Conservation (phyloP, 31 red algal genomes). For the Bonnemaisonia californica region DNA sequence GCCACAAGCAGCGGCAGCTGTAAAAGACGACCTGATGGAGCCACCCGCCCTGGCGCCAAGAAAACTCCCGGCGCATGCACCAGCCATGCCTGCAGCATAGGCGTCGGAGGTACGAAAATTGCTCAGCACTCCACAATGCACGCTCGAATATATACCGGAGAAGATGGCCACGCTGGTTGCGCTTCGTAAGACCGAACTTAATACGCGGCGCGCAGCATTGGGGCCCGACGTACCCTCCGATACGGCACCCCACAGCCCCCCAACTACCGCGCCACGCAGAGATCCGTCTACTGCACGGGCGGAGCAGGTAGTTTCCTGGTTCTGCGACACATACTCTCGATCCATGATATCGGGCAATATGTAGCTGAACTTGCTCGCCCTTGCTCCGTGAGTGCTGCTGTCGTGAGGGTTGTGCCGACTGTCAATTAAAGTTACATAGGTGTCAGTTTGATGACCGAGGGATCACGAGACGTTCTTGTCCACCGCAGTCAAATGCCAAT, state of each 20-base stretch:
- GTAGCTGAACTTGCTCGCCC: too few relatives aligned
- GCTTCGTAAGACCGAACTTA: background rate
- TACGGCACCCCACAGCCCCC: slow-evolving; percentile 30
- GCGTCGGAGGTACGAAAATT: background rate
- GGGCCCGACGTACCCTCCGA: background rate
- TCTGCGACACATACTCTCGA: background rate
- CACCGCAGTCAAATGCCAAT: too few relatives aligned
- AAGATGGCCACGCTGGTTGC: slow-evolving; percentile 34
- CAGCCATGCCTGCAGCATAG: slow-evolving; percentile 26
- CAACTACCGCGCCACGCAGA: slow-evolving; percentile 31
- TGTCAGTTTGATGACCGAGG: too few relatives aligned
- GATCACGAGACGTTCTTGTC: too few relatives aligned
- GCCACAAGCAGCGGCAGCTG: background rate
- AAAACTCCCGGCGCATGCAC: slow-evolving; percentile 35
- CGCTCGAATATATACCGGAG: slow-evolving; percentile 20
- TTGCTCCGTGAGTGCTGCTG: too few relatives aligned
- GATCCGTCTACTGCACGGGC: slow-evolving; percentile 46
- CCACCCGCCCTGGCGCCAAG: background rate
- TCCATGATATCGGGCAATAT: background rate
- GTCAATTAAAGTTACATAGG: too few relatives aligned
- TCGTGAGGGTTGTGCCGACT: too few relatives aligned
- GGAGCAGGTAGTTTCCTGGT: slow-evolving; percentile 42
- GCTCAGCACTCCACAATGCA: slow-evolving; percentile 14
- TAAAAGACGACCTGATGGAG: slow-evolving; percentile 2
- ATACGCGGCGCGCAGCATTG: background rate